Conservation (phyloP, 805 yeast genomes). For the Candida sakaeoensis region DNA sequence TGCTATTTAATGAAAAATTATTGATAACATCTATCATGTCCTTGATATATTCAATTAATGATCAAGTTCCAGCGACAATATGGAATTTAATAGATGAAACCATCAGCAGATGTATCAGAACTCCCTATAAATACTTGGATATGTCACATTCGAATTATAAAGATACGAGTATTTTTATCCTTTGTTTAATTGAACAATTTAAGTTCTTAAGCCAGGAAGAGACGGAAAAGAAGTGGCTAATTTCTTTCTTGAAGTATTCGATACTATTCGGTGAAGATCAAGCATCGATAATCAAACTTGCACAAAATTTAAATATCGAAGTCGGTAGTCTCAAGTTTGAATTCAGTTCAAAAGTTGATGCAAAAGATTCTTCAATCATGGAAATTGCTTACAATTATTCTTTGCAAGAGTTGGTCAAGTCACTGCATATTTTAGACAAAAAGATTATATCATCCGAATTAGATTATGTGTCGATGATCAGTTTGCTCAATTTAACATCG, state of each 20-base stretch:
- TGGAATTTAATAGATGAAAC: conserved; percentile 75
- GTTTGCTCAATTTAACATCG: conserved; percentile 21
- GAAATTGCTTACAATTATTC: conserved; percentile 30
- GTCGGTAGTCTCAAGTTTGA: conserved; percentile 1
- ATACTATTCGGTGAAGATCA: conserved; percentile 58
- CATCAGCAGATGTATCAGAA: conserved; percentile 60
- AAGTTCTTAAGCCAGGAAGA: conserved; percentile 40
- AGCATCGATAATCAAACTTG: conserved; percentile 16
- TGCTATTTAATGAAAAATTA: conserved; percentile 49
- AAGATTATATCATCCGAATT: conserved; percentile 42
- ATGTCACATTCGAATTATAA: conserved; percentile 25
- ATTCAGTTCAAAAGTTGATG: conserved; percentile 5
- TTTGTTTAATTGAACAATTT: conserved; percentile 61
- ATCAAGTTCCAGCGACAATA: conserved; percentile 26
- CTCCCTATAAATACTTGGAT: conserved; percentile 87
- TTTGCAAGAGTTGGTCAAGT: conserved; percentile 1
- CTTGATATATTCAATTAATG: conserved; percentile 47
- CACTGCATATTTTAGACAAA: conserved; percentile 10
- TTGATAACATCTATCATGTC: conserved; percentile 54
- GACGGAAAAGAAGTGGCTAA: conserved; percentile 43
- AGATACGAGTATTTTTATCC: conserved; percentile 30
- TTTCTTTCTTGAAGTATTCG: conserved; percentile 44
- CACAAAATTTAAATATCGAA: conserved; percentile 5
- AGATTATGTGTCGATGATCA: conserved; percentile 44
- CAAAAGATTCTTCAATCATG: conserved; percentile 18